phyloP scores from a whole-genome alignment of 768 basidiomycete species.

The Cystobasidium ongulense region DNA sequence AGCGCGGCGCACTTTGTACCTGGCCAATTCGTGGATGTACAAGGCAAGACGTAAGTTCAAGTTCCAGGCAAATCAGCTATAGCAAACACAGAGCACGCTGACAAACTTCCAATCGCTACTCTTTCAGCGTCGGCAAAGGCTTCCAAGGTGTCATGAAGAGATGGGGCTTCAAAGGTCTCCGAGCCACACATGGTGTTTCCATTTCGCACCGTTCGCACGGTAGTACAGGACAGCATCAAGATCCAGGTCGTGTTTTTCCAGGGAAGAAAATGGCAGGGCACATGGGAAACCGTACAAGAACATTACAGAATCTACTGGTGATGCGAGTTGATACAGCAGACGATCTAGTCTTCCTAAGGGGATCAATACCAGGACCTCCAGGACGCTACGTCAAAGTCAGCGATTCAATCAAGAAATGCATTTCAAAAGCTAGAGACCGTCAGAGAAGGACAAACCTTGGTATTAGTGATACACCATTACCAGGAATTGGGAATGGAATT shows the following conservation, averaged over 20 bases:
- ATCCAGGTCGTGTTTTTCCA: conserved; percentile 90
- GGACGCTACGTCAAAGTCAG: conserved; percentile 74
- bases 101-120: background rate
- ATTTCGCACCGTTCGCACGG: conserved; percentile 86
- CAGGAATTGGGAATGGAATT: conserved; percentile 61
- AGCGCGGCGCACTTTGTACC: conserved; percentile 94
- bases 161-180: conserved; percentile 82
- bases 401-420: conserved; percentile 82
- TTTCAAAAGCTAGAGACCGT: conserved; percentile 58
- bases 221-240: conserved; percentile 90
- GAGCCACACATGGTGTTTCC: conserved; percentile 93
- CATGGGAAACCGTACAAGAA: conserved; percentile 73
- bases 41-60: conserved; percentile 76
- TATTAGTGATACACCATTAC: conserved; percentile 41
- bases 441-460: conserved; percentile 18
- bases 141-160: conserved; percentile 96
- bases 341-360: conserved; percentile 81
- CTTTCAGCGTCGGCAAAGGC: conserved; percentile 80
- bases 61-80: background rate
- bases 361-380: conserved; percentile 82
- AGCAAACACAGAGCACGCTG: background rate
- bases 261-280: conserved; percentile 98
- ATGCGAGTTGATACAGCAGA: conserved; percentile 76
- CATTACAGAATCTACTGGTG: conserved; percentile 78
- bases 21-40: conserved; percentile 87